Conservation (phyloP, 768 basidiomycete species). For the Omphalotus guepiniiformis region DNA sequence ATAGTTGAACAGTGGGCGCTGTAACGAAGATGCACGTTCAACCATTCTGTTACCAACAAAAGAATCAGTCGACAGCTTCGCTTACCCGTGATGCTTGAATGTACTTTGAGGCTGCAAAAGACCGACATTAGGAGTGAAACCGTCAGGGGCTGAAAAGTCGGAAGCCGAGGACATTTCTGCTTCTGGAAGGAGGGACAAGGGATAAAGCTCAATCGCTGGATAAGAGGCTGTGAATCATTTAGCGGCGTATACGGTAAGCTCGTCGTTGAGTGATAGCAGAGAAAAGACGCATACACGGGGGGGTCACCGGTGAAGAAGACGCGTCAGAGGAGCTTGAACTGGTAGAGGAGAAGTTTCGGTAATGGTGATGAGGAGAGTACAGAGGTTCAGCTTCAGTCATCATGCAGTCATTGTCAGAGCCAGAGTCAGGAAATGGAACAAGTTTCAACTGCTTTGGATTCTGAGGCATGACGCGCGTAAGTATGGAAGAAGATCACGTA, state of each 20-base stretch:
- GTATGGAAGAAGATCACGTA: background rate
- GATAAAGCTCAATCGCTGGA: slow-evolving; percentile 62
- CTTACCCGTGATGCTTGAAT: slow-evolving; percentile 72
- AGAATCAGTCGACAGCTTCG: slow-evolving; percentile 8
- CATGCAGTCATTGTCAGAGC: slow-evolving; percentile 58
- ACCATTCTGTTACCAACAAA: slow-evolving; percentile 6
- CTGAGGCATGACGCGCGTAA: slow-evolving; percentile 24
- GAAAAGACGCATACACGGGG: slow-evolving; percentile 41
- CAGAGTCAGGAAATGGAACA: slow-evolving; percentile 67
- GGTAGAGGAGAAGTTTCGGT: slow-evolving; percentile 50
- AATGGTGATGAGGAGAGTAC: slow-evolving; percentile 49
- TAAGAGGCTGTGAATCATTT: slow-evolving; percentile 25
- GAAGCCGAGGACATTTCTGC: slow-evolving; percentile 46
- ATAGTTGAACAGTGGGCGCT: slow-evolving; percentile 75
- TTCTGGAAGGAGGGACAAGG: slow-evolving; percentile 45
- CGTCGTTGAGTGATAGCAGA: slow-evolving; percentile 1
- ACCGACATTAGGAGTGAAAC: slow-evolving; percentile 46
- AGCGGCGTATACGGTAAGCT: slow-evolving; percentile 1
- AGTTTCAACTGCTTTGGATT: slow-evolving; percentile 69
- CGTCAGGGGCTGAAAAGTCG: slow-evolving; percentile 38
- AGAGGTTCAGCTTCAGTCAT: slow-evolving; percentile 70
- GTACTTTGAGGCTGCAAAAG: slow-evolving; percentile 61
- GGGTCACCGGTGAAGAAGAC: slow-evolving; percentile 38
- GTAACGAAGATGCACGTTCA: background rate
- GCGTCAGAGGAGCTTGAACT: slow-evolving; percentile 59